These are phyloP conservation scores for Fusarium longipes DNA, from an alignment of 2,329 filamentous ascomycete species.

Conservation along the genomic window DNA sequence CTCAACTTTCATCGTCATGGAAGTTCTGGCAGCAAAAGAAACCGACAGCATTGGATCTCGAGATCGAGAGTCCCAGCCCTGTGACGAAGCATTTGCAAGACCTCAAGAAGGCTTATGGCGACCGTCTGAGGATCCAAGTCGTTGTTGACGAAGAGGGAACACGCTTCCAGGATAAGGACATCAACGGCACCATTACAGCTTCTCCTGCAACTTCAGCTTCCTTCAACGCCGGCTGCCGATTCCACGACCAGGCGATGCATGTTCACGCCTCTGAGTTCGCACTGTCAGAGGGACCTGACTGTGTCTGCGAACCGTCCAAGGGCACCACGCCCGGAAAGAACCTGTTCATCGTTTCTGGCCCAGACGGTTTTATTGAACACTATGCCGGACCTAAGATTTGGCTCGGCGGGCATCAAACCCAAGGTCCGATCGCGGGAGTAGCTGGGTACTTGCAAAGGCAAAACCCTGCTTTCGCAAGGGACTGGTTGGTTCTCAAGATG, in stretches of 20 bases:
- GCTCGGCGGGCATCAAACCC: constrained; percentile 76
- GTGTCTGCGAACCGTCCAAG: constrained; percentile 42
- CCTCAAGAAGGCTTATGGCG: constrained; percentile 68
- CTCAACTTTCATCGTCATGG: constrained; percentile 40
- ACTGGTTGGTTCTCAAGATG: constrained; percentile 66
- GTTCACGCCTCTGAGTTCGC: constrained; percentile 49
- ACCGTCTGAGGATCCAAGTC: constrained; percentile 73
- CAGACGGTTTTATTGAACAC: constrained; percentile 86
- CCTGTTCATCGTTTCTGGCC: constrained; percentile 87
- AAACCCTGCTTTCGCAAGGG: constrained; percentile 48
- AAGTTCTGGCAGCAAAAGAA: constrained; percentile 38
- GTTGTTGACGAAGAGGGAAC: constrained; percentile 84
- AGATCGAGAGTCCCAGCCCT: constrained; percentile 51
- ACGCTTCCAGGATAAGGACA: constrained; percentile 67
- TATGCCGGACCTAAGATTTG: constrained; percentile 85
- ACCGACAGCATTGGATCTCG: constrained; percentile 34
- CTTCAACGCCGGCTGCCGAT: constrained; percentile 42
- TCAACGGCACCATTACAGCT: constrained; percentile 53
- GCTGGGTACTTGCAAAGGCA: constrained; percentile 69
- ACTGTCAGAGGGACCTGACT: constrained; percentile 38
- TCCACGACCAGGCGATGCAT: constrained; percentile 50
- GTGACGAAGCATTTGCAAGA: constrained; percentile 72
- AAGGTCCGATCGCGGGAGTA: constrained; percentile 79
- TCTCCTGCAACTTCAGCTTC: not conserved
- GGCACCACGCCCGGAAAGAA: constrained; percentile 60